A percentile compares a stretch with the other conserved stretches of the same genome.
Conservation (phyloP, 2,329 filamentous ascomycete species). For the Trichoderma afroharzianum region DNA sequence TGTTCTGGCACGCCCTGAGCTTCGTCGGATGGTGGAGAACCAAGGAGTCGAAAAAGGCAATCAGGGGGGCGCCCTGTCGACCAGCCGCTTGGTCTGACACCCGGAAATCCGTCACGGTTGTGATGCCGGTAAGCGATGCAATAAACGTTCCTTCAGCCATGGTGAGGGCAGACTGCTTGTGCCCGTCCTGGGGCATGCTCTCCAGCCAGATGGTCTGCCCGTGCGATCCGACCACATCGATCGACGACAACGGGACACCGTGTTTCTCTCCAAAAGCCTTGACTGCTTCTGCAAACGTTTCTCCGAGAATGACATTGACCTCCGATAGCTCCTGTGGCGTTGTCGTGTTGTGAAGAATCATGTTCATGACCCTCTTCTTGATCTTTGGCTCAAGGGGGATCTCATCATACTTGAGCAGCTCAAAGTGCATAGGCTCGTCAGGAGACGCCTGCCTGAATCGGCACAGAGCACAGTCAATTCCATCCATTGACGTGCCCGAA, state of each 20-base stretch:
- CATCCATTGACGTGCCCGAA: constrained; percentile 50
- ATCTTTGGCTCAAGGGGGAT: constrained; percentile 50
- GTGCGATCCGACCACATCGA: constrained; percentile 56
- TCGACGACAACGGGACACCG: constrained; percentile 39
- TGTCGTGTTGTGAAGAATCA: constrained; percentile 52
- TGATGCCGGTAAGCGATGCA: constrained; percentile 53
- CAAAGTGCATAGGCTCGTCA: constrained; percentile 50
- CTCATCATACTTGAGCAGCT: constrained; percentile 55
- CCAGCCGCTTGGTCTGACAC: constrained; percentile 47
- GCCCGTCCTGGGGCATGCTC: constrained; percentile 47
- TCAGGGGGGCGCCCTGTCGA: constrained; percentile 47
- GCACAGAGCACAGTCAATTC: constrained; percentile 57
- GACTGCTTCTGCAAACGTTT: constrained; percentile 52
- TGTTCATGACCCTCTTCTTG: constrained; percentile 54
- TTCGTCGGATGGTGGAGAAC: constrained; percentile 51
- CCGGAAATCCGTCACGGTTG: constrained; percentile 53
- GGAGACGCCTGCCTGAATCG: constrained; percentile 52
- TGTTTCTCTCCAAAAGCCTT: constrained; percentile 46
- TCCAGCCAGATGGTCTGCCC: constrained; percentile 57
- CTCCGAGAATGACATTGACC: constrained; percentile 55
- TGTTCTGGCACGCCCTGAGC: constrained; percentile 57
- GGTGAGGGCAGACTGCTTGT: constrained; percentile 47
- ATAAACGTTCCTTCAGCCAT: constrained; percentile 57
- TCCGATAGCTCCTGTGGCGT: constrained; percentile 52
- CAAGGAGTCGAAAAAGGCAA: constrained; percentile 49